phyloP scores from a whole-genome alignment of 2,329 filamentous ascomycete genomes.

The Aplosporella prunicola region DNA sequence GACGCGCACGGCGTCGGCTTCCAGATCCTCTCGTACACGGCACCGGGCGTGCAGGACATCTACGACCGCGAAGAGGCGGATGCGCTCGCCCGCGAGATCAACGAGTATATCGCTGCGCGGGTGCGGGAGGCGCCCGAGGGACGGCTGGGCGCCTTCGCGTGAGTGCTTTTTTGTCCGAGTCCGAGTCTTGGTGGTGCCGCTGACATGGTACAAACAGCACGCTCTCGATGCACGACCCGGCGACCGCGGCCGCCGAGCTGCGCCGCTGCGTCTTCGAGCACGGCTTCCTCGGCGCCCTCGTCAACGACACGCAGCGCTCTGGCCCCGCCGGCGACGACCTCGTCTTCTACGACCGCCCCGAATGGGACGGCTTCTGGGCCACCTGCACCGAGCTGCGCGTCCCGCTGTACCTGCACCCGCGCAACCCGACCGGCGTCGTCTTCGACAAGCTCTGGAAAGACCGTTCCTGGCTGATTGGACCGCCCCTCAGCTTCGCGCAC shows the following conservation, averaged over 20 bases:
- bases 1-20: constrained; percentile 19
- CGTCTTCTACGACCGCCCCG: constrained; percentile 54
- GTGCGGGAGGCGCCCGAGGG: constrained; percentile 14
- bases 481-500: constrained; percentile 28
- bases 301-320: constrained; percentile 51
- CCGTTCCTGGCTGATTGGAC: constrained; percentile 50
- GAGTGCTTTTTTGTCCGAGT: constrained; percentile 4
- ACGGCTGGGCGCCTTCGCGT: constrained; percentile 7
- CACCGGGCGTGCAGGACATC: constrained; percentile 21
- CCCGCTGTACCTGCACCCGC: constrained; percentile 55
- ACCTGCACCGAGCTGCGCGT: constrained; percentile 51
- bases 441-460: constrained; percentile 51
- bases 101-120: constrained; percentile 19
- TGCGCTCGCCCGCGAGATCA: constrained; percentile 18
- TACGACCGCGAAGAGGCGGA: constrained; percentile 18
- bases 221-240: constrained; percentile 42
- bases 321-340: constrained; percentile 50
- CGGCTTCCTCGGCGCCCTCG: constrained; percentile 27
- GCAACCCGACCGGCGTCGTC: constrained; percentile 44
- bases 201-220: not conserved
- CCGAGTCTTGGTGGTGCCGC: constrained; percentile 11
- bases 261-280: constrained; percentile 44
- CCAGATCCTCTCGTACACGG: constrained; percentile 20
- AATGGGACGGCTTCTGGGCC: constrained; percentile 55
- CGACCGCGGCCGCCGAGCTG: constrained; percentile 42